phyloP scores from a whole-genome alignment of 2,329 filamentous ascomycete species.

The Colletotrichum ledebouriae region DNA sequence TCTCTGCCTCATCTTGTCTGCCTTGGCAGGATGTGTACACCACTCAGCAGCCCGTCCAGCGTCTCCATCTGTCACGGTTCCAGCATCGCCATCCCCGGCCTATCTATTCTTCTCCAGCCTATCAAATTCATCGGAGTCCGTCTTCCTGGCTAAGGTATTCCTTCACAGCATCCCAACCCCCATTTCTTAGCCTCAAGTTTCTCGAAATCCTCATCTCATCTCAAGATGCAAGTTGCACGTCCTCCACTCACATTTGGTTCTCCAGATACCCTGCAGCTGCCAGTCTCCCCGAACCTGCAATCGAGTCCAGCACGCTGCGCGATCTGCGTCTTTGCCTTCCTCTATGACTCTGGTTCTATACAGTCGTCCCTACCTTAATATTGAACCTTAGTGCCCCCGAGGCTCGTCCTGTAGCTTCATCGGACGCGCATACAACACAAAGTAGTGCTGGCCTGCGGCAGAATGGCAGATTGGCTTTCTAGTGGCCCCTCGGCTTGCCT shows the following conservation, averaged over 20 bases:
- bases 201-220: slow-evolving; percentile 21
- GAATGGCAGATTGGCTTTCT: slow-evolving; percentile 32
- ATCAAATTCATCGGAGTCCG: slow-evolving; percentile 28
- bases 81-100: slow-evolving; percentile 10
- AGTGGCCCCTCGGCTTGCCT: slow-evolving; percentile 14
- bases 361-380: background rate
- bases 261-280: slow-evolving; percentile 16
- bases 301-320: background rate
- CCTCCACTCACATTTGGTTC: background rate
- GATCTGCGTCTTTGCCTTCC: background rate
- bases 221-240: slow-evolving; percentile 1
- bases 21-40: slow-evolving; percentile 3
- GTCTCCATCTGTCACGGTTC: slow-evolving; percentile 22
- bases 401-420: slow-evolving; percentile 12
- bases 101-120: slow-evolving; percentile 9
- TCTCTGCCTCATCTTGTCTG: slow-evolving; percentile 22
- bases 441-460: slow-evolving; percentile 28
- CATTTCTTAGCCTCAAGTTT: background rate
- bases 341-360: background rate
- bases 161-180: slow-evolving; percentile 10
- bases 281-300: slow-evolving; percentile 18
- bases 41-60: too few relatives aligned
- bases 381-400: background rate
- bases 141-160: slow-evolving; percentile 8
- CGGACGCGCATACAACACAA: slow-evolving; percentile 20